Base-by-base conservation (phyloP, 148 eudicot genomes). In the Suaeda aralocaspica region DNA sequence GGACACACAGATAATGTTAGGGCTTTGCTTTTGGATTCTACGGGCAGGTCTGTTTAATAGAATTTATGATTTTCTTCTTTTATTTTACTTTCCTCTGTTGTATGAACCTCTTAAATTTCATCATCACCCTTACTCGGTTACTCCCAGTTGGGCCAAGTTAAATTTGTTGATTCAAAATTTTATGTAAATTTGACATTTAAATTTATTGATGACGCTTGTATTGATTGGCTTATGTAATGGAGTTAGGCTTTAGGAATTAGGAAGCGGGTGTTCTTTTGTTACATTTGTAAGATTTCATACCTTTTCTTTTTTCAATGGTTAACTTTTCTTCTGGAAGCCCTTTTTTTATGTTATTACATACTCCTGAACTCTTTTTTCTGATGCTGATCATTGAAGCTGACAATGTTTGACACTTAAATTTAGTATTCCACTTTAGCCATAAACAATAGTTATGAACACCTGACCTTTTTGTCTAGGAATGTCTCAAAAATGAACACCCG, bases 1-100 rank as follows among this genome's bases (percentile, higher is more conserved):
- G 98, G 98, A 31, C 98, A 94, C 81, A 89, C 98, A 2, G 98
- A 94, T 82, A 94, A 94, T 74, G 82, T 94, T 44, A 83, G 98
- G 85, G 88, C 98, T 46, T 85, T 94, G 69, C 86, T 88, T 6
- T 58, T 94, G 83, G 98, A 94, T 76, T 71, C 98, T 72, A 84
- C 91, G 66, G 96, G 98, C 84, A 94, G 98, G 98, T 94, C 77
- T 73, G 89, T 81, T 69, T 44, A 48, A 5, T 69, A 41, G 7
- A 25, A 60, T 6, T 21, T 18, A 21, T 31, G 34, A 26, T 46
- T 71, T 59, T 4, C 69, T 36, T 25, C 26, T 24, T 29, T 13
- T 19, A 44, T 66, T 68, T 64, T 26, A 22, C 50, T 33, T 45
- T 66, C 26, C 53, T 19, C 53, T 53, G 9, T 11, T 11, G 3